phyloP scores from a whole-genome alignment of 202 grass and related monocot species.

The Zizania palustris region DNA sequence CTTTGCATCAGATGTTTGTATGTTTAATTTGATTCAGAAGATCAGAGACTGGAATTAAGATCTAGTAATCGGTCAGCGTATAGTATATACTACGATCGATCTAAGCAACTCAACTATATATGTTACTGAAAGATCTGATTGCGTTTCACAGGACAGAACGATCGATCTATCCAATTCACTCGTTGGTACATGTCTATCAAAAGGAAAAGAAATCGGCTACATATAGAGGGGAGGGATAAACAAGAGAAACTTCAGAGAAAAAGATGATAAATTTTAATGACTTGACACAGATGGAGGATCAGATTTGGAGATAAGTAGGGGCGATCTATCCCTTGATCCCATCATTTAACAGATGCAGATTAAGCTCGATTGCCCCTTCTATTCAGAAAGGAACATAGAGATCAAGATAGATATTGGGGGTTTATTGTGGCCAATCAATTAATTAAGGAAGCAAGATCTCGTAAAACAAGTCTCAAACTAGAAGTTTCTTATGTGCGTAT shows the following conservation, averaged over 20 bases:
- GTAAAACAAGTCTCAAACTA: constrained; percentile 10
- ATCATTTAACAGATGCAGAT: constrained; percentile 28
- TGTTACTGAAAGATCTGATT: neutral
- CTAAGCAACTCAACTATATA: neutral
- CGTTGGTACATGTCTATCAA: neutral
- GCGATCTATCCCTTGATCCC: neutral
- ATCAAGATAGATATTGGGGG: neutral
- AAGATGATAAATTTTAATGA: constrained; percentile 14
- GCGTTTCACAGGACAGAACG: neutral
- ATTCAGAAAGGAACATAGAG: constrained; percentile 9
- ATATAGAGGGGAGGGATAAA: neutral
- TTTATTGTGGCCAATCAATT: no score
- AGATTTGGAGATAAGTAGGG: neutral
- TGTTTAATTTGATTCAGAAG: neutral
- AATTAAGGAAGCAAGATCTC: constrained; percentile 34
- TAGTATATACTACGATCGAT: neutral
- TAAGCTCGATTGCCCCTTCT: neutral
- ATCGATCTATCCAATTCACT: neutral
- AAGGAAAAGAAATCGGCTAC: constrained; percentile 4
- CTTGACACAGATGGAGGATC: constrained; percentile 26
- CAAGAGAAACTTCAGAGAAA: constrained; percentile 14
- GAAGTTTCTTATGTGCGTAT: neutral
- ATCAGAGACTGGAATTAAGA: neutral
- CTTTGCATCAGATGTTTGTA: neutral
- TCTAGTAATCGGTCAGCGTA: neutral